phyloP scores from a whole-genome alignment of 73 alveolate species.

The Diophrys sp. region DNA sequence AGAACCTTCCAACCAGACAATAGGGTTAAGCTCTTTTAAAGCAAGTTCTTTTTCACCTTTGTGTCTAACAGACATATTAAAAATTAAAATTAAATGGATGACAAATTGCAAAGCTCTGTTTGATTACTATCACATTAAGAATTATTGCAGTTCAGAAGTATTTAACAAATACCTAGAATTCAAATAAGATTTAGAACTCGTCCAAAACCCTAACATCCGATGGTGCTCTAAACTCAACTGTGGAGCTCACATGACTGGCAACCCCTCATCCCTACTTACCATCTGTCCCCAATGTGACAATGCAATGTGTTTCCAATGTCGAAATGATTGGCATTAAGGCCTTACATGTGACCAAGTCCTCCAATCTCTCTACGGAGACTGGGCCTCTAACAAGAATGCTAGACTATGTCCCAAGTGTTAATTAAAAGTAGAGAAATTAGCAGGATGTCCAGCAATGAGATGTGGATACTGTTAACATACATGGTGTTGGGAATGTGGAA shows the following conservation, averaged over 20 bases:
- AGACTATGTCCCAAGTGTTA: slow-evolving; percentile 79
- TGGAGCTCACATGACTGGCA: background rate
- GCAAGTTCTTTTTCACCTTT: too few relatives aligned
- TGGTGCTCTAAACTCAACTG: background rate
- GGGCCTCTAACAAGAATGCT: slow-evolving; percentile 56
- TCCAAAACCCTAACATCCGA: background rate
- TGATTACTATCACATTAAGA: background rate
- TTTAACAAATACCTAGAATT: too few relatives aligned
- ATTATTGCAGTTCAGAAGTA: background rate
- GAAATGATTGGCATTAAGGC: slow-evolving; percentile 17
- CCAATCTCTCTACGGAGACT: slow-evolving; percentile 4
- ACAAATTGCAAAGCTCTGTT: background rate
- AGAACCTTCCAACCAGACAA: too few relatives aligned
- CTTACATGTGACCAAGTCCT: slow-evolving; percentile 15
- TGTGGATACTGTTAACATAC: slow-evolving; percentile 67
- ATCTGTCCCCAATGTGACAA: background rate
- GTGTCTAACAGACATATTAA: too few relatives aligned
- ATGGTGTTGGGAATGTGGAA: slow-evolving; percentile 86
- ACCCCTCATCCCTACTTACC: background rate
- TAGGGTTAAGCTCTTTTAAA: too few relatives aligned
- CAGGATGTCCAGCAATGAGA: slow-evolving; percentile 89
- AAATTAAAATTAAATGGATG: too few relatives aligned
- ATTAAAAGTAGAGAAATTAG: slow-evolving; percentile 64
- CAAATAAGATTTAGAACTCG: background rate
- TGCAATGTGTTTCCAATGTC: background rate